These are phyloP conservation scores for Eutypa lata DNA, from an alignment of 2,329 filamentous ascomycete genomes.

Conservation along the genomic window DNA sequence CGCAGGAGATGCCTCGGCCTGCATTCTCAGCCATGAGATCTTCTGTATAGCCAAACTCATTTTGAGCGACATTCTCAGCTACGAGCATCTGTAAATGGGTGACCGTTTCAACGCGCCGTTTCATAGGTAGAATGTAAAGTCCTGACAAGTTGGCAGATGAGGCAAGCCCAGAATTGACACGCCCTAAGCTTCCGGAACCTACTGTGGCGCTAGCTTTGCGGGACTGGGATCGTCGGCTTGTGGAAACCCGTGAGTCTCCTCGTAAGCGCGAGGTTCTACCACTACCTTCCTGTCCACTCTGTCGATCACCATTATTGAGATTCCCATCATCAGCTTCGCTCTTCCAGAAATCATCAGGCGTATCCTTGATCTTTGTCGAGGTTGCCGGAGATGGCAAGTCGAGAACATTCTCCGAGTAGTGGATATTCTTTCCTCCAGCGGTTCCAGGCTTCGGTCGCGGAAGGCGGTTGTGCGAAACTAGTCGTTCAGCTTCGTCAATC, in stretches of 20 bases:
- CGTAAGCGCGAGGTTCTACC: slow-evolving; percentile 49
- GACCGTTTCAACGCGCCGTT: slow-evolving; percentile 58
- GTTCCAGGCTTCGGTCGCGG: slow-evolving; percentile 63
- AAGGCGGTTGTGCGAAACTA: slow-evolving; percentile 83
- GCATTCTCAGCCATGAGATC: slow-evolving; percentile 92
- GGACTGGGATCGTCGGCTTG: slow-evolving; percentile 50
- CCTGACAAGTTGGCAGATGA: slow-evolving; percentile 30
- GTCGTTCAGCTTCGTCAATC: slow-evolving; percentile 82
- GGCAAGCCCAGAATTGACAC: slow-evolving; percentile 45
- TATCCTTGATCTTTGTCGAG: slow-evolving; percentile 32
- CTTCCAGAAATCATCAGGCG: slow-evolving; percentile 62
- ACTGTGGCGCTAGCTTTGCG: slow-evolving; percentile 50
- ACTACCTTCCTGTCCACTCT: slow-evolving; percentile 48
- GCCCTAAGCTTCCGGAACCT: slow-evolving; percentile 37
- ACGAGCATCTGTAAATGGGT: slow-evolving; percentile 84
- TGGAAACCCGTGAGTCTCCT: slow-evolving; percentile 50
- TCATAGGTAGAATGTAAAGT: slow-evolving; percentile 53
- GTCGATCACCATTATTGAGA: slow-evolving; percentile 41
- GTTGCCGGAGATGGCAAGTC: slow-evolving; percentile 47
- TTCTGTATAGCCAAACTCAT: slow-evolving; percentile 81
- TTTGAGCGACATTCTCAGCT: slow-evolving; percentile 84
- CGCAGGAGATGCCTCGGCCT: slow-evolving; percentile 82
- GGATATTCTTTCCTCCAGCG: slow-evolving; percentile 81
- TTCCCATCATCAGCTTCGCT: slow-evolving; percentile 67
- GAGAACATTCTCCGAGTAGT: slow-evolving; percentile 88